Conservation (phyloP, 176 grass and related monocot species). For the Pontederia crassipes region DNA sequence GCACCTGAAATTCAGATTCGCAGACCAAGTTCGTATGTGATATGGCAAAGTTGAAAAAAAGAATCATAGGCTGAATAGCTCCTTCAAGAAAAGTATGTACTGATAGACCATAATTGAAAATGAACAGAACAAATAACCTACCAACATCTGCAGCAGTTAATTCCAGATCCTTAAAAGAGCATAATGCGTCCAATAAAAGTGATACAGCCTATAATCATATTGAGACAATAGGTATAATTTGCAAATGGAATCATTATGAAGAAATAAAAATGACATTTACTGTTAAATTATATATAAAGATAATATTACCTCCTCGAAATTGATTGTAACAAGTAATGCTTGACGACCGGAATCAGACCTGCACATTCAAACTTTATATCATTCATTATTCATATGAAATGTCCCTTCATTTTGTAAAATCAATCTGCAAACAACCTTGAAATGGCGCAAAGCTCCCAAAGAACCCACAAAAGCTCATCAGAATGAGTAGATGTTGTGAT, state of each 20-base stretch:
- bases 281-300: background rate
- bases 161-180: constrained; percentile 72
- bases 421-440: constrained; percentile 45
- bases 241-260: constrained; percentile 2
- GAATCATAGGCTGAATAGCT: constrained; percentile 6
- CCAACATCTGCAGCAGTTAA: constrained; percentile 45
- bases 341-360: constrained; percentile 88
- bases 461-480: constrained; percentile 87
- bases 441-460: constrained; percentile 96
- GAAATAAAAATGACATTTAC: background rate
- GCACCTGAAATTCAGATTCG: constrained; percentile 31
- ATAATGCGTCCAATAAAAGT: constrained; percentile 68
- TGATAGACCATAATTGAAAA: constrained; percentile 1
- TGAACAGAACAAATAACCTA: constrained; percentile 21
- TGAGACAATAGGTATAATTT: too few relatives aligned
- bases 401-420: background rate
- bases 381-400: constrained; percentile 22
- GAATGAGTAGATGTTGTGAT: constrained; percentile 55
- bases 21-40: constrained; percentile 7
- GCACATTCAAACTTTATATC: constrained; percentile 25
- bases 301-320: constrained; percentile 70
- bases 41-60: constrained; percentile 13
- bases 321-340: constrained; percentile 66
- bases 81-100: background rate
- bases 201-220: constrained; percentile 55